phyloP scores from a whole-genome alignment of 2,329 filamentous ascomycete genomes.

The Penicillium sp. region DNA sequence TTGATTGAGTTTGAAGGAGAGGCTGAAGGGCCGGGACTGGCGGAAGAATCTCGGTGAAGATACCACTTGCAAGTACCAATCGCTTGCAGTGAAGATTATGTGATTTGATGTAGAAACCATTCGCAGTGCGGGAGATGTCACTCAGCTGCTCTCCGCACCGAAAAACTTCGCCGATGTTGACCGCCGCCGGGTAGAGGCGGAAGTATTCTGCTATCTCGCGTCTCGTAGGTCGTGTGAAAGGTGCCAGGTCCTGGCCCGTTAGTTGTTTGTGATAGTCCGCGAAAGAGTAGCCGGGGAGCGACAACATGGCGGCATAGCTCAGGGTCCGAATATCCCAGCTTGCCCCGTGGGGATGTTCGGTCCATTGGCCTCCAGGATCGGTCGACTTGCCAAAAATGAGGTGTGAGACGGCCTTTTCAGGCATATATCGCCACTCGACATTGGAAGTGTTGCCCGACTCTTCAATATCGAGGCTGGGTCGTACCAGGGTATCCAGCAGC shows the following conservation, averaged over 20 bases:
- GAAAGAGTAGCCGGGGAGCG: constrained; percentile 60
- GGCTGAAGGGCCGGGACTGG: constrained; percentile 52
- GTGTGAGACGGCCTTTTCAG: constrained; percentile 54
- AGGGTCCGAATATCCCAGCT: constrained; percentile 60
- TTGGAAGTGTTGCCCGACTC: constrained; percentile 52
- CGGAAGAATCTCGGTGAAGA: constrained; percentile 56
- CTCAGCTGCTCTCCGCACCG: constrained; percentile 44
- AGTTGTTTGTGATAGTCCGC: constrained; percentile 51
- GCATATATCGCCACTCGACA: constrained; percentile 55
- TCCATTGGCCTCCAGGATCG: constrained; percentile 61
- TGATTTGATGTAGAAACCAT: constrained; percentile 53
- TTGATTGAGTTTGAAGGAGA: constrained; percentile 37
- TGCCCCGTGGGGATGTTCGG: constrained; percentile 52
- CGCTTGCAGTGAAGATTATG: constrained; percentile 56
- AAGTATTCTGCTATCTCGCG: constrained; percentile 58
- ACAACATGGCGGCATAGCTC: constrained; percentile 64
- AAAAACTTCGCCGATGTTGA: constrained; percentile 52
- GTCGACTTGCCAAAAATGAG: constrained; percentile 54
- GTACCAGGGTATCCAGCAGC: constrained; percentile 59
- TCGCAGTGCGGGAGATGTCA: constrained; percentile 44
- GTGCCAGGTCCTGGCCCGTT: constrained; percentile 45
- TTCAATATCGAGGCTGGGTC: constrained; percentile 60
- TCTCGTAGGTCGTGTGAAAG: constrained; percentile 57
- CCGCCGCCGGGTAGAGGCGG: constrained; percentile 53
- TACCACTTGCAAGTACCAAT: constrained; percentile 60